Percentiles rank a stretch among this genome's conserved stretches.
phyloP scores from a whole-genome alignment of 495 filamentous ascomycete species.

The Penicillium coprophilum region DNA sequence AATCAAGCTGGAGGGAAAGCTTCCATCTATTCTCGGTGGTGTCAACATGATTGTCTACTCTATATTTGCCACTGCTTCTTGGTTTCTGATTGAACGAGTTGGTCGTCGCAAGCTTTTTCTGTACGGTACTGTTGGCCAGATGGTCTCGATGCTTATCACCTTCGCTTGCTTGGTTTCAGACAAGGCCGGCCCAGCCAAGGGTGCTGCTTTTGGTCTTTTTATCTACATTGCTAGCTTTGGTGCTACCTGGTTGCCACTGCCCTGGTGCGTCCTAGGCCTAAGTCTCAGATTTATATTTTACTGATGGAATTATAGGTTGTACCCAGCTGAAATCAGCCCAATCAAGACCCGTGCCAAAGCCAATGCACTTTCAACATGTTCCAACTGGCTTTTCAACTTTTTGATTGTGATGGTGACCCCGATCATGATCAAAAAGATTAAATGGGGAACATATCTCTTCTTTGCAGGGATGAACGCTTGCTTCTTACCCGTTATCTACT shows the following conservation, averaged over 20 bases:
- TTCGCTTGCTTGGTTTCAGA: slow-evolving; percentile 64
- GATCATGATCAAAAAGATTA: slow-evolving; percentile 57
- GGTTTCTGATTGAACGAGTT: slow-evolving; percentile 71
- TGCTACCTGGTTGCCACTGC: slow-evolving; percentile 51
- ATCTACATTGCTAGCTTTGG: slow-evolving; percentile 66
- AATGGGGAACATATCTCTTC: slow-evolving; percentile 56
- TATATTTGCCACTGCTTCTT: slow-evolving; percentile 62
- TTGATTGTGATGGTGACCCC: slow-evolving; percentile 72
- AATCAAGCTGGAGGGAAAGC: slow-evolving; percentile 53
- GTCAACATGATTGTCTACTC: slow-evolving; percentile 76
- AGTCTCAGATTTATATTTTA: background rate
- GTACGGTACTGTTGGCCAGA: slow-evolving; percentile 61
- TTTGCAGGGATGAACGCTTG: slow-evolving; percentile 51
- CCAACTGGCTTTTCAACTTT: slow-evolving; percentile 76
- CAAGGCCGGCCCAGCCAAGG: slow-evolving; percentile 52
- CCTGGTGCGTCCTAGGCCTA: slow-evolving; percentile 25
- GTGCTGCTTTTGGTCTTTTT: slow-evolving; percentile 63
- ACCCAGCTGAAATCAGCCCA: slow-evolving; percentile 64
- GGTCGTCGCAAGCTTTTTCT: slow-evolving; percentile 67
- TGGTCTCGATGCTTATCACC: slow-evolving; percentile 62
- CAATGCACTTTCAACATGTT: slow-evolving; percentile 67
- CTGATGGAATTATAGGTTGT: slow-evolving; percentile 30
- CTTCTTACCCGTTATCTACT: slow-evolving; percentile 67
- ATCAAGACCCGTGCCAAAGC: slow-evolving; percentile 64
- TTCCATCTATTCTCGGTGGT: slow-evolving; percentile 66